phyloP scores from a whole-genome alignment of 306 rosid species.

The Delonix regia region DNA sequence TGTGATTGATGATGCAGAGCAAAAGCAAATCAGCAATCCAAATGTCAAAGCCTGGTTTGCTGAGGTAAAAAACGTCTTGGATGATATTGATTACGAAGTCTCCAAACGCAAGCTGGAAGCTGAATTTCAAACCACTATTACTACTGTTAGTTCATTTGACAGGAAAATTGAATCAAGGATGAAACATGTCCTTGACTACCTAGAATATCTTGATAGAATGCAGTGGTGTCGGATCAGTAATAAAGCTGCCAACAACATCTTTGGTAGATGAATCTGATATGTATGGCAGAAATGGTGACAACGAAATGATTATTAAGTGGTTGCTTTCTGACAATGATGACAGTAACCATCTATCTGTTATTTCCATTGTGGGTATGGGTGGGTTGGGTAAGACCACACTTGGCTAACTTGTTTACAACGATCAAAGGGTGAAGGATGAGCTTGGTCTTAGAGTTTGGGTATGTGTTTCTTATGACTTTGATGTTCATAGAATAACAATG shows the following conservation, averaged over 20 bases:
- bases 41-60: neutral
- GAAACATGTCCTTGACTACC: neutral
- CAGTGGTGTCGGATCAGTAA: neutral
- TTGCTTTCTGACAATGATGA: neutral
- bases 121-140: neutral
- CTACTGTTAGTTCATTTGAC: neutral
- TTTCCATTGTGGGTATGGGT: neutral
- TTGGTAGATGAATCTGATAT: neutral
- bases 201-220: neutral
- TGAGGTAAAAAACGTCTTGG: neutral
- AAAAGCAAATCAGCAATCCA: neutral
- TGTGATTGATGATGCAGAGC: neutral
- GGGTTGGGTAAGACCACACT: conserved; percentile 14
- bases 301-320: neutral
- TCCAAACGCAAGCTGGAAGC: neutral
- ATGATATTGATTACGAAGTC: neutral
- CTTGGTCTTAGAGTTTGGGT: neutral
- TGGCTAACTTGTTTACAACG: neutral
- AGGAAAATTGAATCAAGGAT: neutral
- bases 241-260: neutral
- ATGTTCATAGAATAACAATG: neutral
- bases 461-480: neutral
- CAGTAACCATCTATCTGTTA: neutral
- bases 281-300: conserved; percentile 32
- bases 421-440: neutral